Percentiles rank a stretch among this genome's conserved stretches.
Conservation (phyloP, 208 protist species). For the Trypanosoma melophagium region DNA sequence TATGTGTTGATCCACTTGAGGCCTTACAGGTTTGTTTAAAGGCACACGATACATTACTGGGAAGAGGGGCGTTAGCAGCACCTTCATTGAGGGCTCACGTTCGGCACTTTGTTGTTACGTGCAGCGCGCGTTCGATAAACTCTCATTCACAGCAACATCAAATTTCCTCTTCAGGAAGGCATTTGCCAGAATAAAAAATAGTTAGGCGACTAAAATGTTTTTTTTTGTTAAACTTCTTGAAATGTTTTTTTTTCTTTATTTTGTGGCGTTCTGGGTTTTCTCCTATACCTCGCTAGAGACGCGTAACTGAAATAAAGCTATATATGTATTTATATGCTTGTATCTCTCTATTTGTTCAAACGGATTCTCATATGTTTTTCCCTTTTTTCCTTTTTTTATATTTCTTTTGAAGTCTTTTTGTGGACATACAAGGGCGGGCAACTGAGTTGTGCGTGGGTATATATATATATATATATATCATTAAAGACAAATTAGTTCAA, state of each 20-base stretch:
- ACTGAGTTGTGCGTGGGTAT: no score
- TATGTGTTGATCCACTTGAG: constrained; percentile 54
- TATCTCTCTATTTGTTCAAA: not conserved
- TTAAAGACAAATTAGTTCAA: not conserved
- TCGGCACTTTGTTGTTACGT: constrained; percentile 77
- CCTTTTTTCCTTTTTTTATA: not conserved
- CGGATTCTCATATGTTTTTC: not conserved
- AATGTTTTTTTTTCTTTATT: not conserved
- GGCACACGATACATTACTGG: constrained; percentile 11
- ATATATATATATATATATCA: not conserved
- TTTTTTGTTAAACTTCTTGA: not conserved
- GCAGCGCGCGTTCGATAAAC: constrained; percentile 71
- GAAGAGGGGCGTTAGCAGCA: not conserved
- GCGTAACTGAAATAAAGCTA: not conserved
- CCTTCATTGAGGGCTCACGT: constrained; percentile 55
- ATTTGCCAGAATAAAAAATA: constrained; percentile 11
- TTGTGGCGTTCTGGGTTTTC: not conserved
- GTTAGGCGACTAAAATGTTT: not conserved
- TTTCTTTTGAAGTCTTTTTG: no score
- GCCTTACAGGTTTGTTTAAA: constrained; percentile 44
- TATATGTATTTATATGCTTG: constrained; percentile 13
- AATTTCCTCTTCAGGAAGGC: not conserved
- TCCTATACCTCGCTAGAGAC: not conserved
- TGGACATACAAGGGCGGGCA: no score
- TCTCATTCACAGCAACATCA: constrained; percentile 1